These are phyloP conservation scores for Pleurotus giganteus DNA, from an alignment of 768 basidiomycete genomes.

Conservation along the genomic window DNA sequence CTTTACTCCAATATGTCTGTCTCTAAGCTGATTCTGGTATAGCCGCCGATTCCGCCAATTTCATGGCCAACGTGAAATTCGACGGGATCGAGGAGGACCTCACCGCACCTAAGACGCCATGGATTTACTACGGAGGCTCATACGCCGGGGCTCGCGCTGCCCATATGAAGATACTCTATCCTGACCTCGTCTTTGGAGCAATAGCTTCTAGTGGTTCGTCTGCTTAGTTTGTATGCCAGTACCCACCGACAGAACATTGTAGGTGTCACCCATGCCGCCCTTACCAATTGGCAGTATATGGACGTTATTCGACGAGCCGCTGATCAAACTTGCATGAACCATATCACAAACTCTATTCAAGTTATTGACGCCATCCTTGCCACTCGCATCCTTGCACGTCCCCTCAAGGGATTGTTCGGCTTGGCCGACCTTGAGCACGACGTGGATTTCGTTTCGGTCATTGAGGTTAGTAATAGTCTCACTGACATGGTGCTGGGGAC, in stretches of 20 bases:
- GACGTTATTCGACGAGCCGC: conserved; percentile 75
- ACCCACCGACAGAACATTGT: not conserved
- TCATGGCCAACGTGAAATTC: conserved; percentile 81
- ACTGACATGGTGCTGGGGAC: conserved; percentile 22
- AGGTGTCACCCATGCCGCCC: conserved; percentile 84
- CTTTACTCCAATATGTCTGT: not conserved
- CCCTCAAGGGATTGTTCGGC: conserved; percentile 77
- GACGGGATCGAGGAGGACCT: conserved; percentile 67
- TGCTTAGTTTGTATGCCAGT: conserved; percentile 1
- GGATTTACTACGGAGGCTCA: conserved; percentile 94
- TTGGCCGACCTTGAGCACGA: conserved; percentile 65
- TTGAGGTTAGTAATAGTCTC: conserved; percentile 44
- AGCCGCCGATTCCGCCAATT: conserved; percentile 88
- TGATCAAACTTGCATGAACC: conserved; percentile 56
- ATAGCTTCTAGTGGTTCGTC: conserved; percentile 81
- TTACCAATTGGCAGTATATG: conserved; percentile 87
- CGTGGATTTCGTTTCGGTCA: conserved; percentile 71
- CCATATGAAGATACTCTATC: conserved; percentile 85
- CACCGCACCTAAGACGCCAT: conserved; percentile 71
- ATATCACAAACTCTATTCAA: conserved; percentile 54
- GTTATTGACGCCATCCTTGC: conserved; percentile 63
- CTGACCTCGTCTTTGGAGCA: conserved; percentile 84
- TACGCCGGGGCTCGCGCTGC: conserved; percentile 94
- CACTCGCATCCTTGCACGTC: conserved; percentile 39
- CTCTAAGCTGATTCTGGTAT: not conserved